Base-by-base conservation (phyloP, 768 basidiomycete genomes). In the Panaeolus papilionaceus region DNA sequence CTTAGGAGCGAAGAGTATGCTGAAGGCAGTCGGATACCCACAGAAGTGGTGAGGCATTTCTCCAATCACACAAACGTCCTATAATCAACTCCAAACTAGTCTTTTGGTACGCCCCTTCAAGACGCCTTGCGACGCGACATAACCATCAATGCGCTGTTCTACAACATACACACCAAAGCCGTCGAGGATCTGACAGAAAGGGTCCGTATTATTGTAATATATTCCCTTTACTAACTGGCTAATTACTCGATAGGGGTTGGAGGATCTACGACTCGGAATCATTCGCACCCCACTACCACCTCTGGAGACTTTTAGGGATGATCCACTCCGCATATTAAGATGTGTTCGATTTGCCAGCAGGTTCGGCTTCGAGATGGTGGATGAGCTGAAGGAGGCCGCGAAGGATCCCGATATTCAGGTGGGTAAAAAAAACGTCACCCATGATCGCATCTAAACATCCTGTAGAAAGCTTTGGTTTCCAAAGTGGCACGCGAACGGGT, bases 81-180 rank as follows among this genome's bases (percentile, higher is more conserved):
- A 62, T 11, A 40, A 58, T 10, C 38, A 8, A 58, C 12, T 33
- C 26, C 12, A 9, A 16, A 4, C 26, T 28, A 99, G 97, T 83
- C 86, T 39, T 97, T 96, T 66, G 98, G 98, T 7, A 97, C 96
- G 3, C 96, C 97, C 0, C 74, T 92, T 14, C 86, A 99, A 80
- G 98, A 99, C 76, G 96, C 98, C 2, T 76, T 92, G 61, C 84
- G 98, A 64, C 84, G 98, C 73, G 98, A 99, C 76, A 88, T 92
- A 37, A 99, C 98, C 1, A 98, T 99, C 77, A 99, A 99, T 75
- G 83, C 97, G 0, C 81, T 99, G 7, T 99, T 99, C 80, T 99
- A 96, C 81, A 99, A 99, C 71, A 87, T 99, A 1, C 95, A 98
- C 73, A 90, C 91, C 0, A 86, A 89, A 14, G 71, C 80, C 3